Conservation (phyloP, 2,329 filamentous ascomycete genomes). For the Cladosporium sp. region DNA sequence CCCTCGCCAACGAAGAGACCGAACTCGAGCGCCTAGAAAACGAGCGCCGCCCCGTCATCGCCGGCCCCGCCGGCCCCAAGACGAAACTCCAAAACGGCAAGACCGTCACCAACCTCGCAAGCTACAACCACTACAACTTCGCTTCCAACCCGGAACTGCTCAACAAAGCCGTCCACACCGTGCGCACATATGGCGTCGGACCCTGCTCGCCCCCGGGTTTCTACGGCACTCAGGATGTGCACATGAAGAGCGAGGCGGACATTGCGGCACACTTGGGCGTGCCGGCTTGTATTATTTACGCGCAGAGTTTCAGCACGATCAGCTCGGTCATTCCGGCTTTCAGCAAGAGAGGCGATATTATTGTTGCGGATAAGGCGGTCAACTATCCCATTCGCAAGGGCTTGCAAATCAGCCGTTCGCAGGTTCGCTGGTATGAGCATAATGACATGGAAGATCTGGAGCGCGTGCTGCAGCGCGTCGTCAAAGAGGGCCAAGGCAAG, state of each 20-base stretch:
- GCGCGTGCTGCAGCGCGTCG: constrained; percentile 74
- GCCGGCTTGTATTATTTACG: constrained; percentile 87
- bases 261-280: constrained; percentile 86
- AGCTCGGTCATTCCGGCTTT: constrained; percentile 96
- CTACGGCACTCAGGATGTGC: constrained; percentile 96
- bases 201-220: constrained; percentile 96
- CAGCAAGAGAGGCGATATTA: constrained; percentile 94
- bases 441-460: constrained; percentile 95
- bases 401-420: constrained; percentile 86
- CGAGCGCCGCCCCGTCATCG: constrained; percentile 80
- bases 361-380: constrained; percentile 87
- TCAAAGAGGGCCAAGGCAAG: constrained; percentile 82
- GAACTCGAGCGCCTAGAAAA: constrained; percentile 73
- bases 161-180: constrained; percentile 87
- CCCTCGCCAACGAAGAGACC: constrained; percentile 71
- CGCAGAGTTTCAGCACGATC: constrained; percentile 93
- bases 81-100: constrained; percentile 71
- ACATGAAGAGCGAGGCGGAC: constrained; percentile 93
- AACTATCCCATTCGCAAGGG: constrained; percentile 95
- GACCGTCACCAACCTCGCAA: constrained; percentile 88
- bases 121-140: constrained; percentile 97
- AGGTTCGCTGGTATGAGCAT: constrained; percentile 89
- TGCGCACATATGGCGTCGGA: constrained; percentile 92
- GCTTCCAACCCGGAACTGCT: constrained; percentile 87
- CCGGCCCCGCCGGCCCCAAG: constrained; percentile 86